Evolutionary conservation across 345 rosid species (phyloP), one percentile per base, ranked within the genome.

Genomic region (Heritiera fomes): DNA sequence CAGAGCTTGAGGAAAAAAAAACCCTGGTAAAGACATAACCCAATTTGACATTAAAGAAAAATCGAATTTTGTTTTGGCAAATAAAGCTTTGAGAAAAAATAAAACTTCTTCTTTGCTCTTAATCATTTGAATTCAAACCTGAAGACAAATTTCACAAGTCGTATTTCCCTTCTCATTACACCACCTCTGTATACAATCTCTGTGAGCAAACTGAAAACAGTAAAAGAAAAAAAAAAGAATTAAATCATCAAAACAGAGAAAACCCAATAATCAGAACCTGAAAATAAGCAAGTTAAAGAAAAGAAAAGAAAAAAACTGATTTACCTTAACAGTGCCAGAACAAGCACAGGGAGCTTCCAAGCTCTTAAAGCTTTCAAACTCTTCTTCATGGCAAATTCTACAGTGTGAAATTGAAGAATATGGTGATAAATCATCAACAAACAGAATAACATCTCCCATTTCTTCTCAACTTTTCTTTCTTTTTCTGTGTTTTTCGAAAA

Each of bases 141-240:
- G 95, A 45, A 96, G 95, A 83, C 98, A 96, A 23, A 96, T 91
- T 90, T 96, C 99, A 73, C 98, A 96, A 73, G 84, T 90, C 14
- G 95, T 92, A 87, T 88, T 92, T 64, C 99, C 98, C 87, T 96
- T 96, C 89, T 94, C 98, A 77, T 96, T 60, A n/a, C 98, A 94
- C 99, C 99, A 96, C 78, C 97, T 89, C 93, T 96, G 98, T 85
- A 94, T 91, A 70, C 99, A 94, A 81, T 90, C 91, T 86, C 98
- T 92, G 74, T 94, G 97, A 0, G 97, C 95, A 76, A 82, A 92
- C 97, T 91, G 90, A 74, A 61, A 62, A 1, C n/a, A 82, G 18
- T 2, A 20, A 50, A 71, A 28, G n/a, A 14, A 53, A 15, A 13
- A 52, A 15, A 53, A 50, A 50, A 43, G 28, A 23, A 49, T n/a